A percentile compares a stretch with the other conserved stretches of the same genome.
phyloP scores from a whole-genome alignment of 257 asterid genomes.

The Solanum ossicruentum region DNA sequence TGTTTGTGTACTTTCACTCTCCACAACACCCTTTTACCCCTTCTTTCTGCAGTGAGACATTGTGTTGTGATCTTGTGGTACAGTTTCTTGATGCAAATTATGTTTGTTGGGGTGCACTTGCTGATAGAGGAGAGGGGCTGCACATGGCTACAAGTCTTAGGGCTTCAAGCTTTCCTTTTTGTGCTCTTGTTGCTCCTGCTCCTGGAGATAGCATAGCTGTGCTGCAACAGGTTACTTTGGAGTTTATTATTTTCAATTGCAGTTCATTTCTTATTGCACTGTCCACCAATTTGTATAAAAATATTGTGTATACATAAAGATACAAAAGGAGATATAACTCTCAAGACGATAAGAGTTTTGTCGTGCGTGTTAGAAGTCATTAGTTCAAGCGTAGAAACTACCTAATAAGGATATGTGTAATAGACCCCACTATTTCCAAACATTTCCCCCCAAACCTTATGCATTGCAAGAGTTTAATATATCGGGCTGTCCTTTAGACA shows the following conservation, averaged over 20 bases:
- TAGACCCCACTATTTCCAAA: background rate
- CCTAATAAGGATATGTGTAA: background rate
- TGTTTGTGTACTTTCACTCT: slow-evolving; percentile 69
- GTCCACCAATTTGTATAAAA: background rate
- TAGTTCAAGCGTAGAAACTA: background rate
- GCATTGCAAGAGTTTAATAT: background rate
- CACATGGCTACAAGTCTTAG: slow-evolving; percentile 37
- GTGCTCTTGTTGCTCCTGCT: slow-evolving; percentile 71
- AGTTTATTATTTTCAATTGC: background rate
- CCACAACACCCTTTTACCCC: slow-evolving; percentile 67
- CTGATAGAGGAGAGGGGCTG: slow-evolving; percentile 46
- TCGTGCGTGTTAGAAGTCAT: background rate
- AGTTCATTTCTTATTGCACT: background rate
- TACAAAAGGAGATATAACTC: background rate
- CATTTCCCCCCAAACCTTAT: background rate
- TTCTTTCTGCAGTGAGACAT: slow-evolving; percentile 55
- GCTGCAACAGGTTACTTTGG: slow-evolving; percentile 44
- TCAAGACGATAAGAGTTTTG: background rate
- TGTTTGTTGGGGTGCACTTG: slow-evolving; percentile 72
- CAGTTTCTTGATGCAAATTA: slow-evolving; percentile 82
- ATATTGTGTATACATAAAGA: background rate
- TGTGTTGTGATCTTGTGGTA: slow-evolving; percentile 58
- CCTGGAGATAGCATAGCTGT: slow-evolving; percentile 54
- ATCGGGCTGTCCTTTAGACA: background rate
- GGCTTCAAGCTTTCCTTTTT: slow-evolving; percentile 55